Evolutionary conservation across 768 basidiomycete species (phyloP), one percentile per base, ranked within the genome.

Genomic region (Galerina marginata): DNA sequence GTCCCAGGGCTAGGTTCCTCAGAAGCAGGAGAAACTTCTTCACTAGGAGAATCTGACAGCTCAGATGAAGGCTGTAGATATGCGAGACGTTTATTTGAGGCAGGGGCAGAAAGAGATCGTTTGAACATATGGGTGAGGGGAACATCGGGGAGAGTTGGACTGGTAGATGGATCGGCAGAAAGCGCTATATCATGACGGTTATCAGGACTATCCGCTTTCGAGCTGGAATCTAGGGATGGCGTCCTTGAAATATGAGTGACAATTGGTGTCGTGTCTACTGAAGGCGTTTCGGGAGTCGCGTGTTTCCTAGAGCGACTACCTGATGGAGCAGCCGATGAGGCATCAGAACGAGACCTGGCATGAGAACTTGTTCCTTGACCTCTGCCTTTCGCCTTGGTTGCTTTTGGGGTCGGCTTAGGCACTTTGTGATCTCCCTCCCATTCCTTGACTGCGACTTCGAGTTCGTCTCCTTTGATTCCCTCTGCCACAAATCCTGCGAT

Each of bases 101-200:
- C 42, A 40, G 72, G 65, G 4, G 62, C 67, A 16, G 88, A 89
- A 3, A 83, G 75, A 10, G 86, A 85, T 54, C 89, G 86, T 70
- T 81, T 87, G 77, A 83, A 86, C 85, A 88, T 84, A 52, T 86
- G 79, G 4, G 86, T 86, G 29, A 88, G 80, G 3, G 86, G 82
- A 25, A 85, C 75, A 40, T 71, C 71, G 71, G 83, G 78, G 45
- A 80, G 74, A 16, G 59, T 56, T 56, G 68, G 67, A 3, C 65
- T 39, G 9, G 47, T n/a, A 63, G 39, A 29, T 23, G 64, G 23
- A 12, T 46, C 52, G 42, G 38, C 29, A 42, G 47, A 12, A 42
- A 37, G 42, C 43, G 48, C 44, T 45, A 46, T 51, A 26, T 25
- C 33, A 20, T 37, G 29, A 16, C 42, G 29, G 23, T 23, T 9